Evolutionary conservation across 2,329 filamentous ascomycete species (phyloP).

Genomic region (Trichophyton equinum): DNA sequence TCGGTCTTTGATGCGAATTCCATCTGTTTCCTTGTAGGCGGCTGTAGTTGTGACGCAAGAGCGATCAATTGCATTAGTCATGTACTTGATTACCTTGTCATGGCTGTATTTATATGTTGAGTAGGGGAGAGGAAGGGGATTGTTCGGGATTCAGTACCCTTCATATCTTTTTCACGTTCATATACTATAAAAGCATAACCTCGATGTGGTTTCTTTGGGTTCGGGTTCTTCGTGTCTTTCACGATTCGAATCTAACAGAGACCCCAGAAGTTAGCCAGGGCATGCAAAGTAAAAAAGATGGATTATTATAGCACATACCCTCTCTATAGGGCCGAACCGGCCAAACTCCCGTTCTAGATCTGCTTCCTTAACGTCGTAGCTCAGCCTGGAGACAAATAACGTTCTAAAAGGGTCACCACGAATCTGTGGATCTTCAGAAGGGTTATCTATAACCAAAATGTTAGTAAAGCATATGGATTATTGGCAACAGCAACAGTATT

Average conservation of each 20-base stretch:
- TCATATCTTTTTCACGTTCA: constrained; percentile 96
- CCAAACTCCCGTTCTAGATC: constrained; percentile 91
- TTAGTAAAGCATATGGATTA: background rate
- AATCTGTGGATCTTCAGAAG: constrained; percentile 72
- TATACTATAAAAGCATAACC: constrained; percentile 97
- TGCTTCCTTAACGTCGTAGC: constrained; percentile 76
- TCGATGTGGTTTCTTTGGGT: constrained; percentile 68
- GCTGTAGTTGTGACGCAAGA: constrained; percentile 48
- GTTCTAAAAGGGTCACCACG: constrained; percentile 92
- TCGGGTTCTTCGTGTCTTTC: constrained; percentile 62
- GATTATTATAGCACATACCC: constrained; percentile 43
- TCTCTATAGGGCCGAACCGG: constrained; percentile 85
- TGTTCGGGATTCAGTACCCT: constrained; percentile 55
- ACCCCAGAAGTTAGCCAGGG: constrained; percentile 11
- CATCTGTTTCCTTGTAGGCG: constrained; percentile 79
- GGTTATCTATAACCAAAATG: constrained; percentile 50
- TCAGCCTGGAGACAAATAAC: constrained; percentile 78
- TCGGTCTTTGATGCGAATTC: constrained; percentile 82
- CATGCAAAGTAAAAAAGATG: background rate
- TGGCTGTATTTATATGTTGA: background rate
- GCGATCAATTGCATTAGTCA: constrained; percentile 26
- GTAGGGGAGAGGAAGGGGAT: constrained; percentile 19
- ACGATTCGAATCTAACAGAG: constrained; percentile 69
- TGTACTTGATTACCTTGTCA: constrained; percentile 17
- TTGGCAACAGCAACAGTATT: background rate